A percentile compares a stretch with the other conserved stretches of the same genome.
Evolutionary conservation across 768 basidiomycete species (phyloP).

Genomic region (Russula brevipes): DNA sequence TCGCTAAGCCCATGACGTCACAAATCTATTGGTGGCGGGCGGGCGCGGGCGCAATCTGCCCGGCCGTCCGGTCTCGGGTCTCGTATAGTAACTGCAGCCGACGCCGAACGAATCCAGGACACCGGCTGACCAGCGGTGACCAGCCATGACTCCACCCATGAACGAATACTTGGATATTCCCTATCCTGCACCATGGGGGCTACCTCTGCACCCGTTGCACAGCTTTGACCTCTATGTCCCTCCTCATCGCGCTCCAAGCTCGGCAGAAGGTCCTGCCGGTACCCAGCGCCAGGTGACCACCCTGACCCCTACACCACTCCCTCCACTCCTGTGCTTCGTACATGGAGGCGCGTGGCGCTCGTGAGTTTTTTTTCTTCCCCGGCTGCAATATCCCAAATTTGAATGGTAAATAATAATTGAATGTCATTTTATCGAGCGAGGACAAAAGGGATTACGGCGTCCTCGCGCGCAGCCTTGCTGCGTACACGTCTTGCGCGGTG

Average conservation of each 20-base stretch:
- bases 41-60: no score
- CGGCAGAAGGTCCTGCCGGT: no score
- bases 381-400: neutral
- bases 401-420: neutral
- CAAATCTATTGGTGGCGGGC: neutral
- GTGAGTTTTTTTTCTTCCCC: conserved; percentile 38
- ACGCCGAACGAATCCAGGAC: no score
- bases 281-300: no score
- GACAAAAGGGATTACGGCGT: conserved; percentile 58
- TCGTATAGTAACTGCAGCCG: no score
- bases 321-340: conserved; percentile 60
- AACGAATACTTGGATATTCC: conserved; percentile 27
- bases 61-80: no score
- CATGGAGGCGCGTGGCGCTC: conserved; percentile 83
- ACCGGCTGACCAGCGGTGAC: no score
- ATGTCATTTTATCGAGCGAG: conserved; percentile 41
- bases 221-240: conserved; percentile 53
- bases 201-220: conserved; percentile 33
- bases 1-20: conserved; percentile 9
- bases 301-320: neutral
- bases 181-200: conserved; percentile 31
- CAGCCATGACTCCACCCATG: no score
- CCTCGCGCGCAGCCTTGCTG: conserved; percentile 51
- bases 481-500: conserved; percentile 49
- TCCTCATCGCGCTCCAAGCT: neutral